A percentile compares a stretch with the other conserved stretches of the same genome.
Conservation (phyloP, 176 grass and related monocot genomes). For the Triticum urartu region DNA sequence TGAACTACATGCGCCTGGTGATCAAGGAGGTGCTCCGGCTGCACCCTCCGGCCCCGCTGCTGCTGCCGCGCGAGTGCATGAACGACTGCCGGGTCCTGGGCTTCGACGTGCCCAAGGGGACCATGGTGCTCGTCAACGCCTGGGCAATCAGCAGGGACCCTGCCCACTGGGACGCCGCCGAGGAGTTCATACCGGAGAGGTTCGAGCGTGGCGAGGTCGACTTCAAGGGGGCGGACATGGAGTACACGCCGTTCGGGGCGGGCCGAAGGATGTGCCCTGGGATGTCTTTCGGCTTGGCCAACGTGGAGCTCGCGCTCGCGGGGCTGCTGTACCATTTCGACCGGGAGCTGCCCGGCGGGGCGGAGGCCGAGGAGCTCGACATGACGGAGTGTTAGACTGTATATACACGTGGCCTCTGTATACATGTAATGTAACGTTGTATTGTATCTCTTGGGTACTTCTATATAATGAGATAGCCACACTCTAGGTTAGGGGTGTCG, state of each 20-base stretch:
- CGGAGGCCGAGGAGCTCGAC: background rate
- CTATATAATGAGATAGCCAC: too few species aligned
- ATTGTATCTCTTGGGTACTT: too few species aligned
- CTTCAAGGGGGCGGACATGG: slow-evolving; percentile 32
- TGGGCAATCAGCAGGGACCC: slow-evolving; percentile 34
- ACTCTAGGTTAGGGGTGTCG: too few species aligned
- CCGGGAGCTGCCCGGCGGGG: background rate
- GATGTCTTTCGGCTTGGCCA: slow-evolving; percentile 14
- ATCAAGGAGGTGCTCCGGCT: slow-evolving; percentile 32
- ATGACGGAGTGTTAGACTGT: background rate
- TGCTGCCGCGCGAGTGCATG: slow-evolving; percentile 4
- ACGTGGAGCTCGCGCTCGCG: slow-evolving; percentile 9
- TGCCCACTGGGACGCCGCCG: background rate
- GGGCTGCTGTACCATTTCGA: slow-evolving; percentile 28
- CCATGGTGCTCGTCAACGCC: slow-evolving; percentile 13
- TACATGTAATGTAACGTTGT: too few species aligned
- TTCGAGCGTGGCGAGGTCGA: background rate
- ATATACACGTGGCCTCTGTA: too few species aligned
- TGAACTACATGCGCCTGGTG: slow-evolving; percentile 12
- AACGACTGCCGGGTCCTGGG: slow-evolving; percentile 5
- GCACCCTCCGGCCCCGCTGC: background rate
- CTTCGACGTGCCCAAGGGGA: slow-evolving; percentile 13
- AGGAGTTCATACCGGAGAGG: slow-evolving; percentile 7
- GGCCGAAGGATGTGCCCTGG: slow-evolving; percentile 35
- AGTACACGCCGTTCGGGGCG: slow-evolving; percentile 6